phyloP scores from a whole-genome alignment of 108 stramenopile genomes.

The Conticribra weissflogii region DNA sequence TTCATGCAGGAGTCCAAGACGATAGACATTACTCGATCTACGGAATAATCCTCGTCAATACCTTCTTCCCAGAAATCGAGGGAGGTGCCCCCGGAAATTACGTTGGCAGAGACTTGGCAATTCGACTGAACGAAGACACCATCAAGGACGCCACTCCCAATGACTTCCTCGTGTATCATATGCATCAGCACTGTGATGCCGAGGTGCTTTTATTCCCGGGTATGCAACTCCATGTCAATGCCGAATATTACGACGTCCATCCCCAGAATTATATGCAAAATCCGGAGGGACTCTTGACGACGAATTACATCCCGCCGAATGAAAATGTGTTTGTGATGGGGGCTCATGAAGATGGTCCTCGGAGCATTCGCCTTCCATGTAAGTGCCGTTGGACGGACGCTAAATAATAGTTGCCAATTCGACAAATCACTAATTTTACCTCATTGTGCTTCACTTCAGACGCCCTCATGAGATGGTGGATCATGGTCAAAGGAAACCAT shows the following conservation, averaged over 20 bases:
- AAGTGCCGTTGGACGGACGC: too few species aligned
- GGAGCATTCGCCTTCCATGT: conserved; percentile 28
- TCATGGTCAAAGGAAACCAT: conserved; percentile 12
- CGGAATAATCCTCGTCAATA: conserved; percentile 20
- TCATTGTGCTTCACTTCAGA: background rate
- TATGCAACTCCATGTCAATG: conserved; percentile 23
- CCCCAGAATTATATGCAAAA: background rate
- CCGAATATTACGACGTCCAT: conserved; percentile 20
- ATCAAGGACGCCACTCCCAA: conserved; percentile 8
- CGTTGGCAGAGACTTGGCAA: conserved; percentile 1
- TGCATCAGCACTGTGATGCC: conserved; percentile 36
- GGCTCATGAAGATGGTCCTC: conserved; percentile 22
- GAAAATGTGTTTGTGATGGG: conserved; percentile 27
- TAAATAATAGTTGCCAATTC: too few species aligned
- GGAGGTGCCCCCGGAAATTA: conserved; percentile 5
- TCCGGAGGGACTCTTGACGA: conserved; percentile 13
- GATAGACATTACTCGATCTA: conserved; percentile 5
- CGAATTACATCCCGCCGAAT: conserved; percentile 4
- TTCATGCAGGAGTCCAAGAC: conserved; percentile 1
- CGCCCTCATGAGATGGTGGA: conserved; percentile 32
- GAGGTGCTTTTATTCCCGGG: conserved; percentile 30
- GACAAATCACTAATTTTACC: too few species aligned
- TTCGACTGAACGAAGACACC: conserved; percentile 15
- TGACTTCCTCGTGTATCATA: conserved; percentile 31
- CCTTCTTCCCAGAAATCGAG: conserved; percentile 19